phyloP scores from a whole-genome alignment of 495 filamentous ascomycete species.

The Trichoderma asperelloides region DNA sequence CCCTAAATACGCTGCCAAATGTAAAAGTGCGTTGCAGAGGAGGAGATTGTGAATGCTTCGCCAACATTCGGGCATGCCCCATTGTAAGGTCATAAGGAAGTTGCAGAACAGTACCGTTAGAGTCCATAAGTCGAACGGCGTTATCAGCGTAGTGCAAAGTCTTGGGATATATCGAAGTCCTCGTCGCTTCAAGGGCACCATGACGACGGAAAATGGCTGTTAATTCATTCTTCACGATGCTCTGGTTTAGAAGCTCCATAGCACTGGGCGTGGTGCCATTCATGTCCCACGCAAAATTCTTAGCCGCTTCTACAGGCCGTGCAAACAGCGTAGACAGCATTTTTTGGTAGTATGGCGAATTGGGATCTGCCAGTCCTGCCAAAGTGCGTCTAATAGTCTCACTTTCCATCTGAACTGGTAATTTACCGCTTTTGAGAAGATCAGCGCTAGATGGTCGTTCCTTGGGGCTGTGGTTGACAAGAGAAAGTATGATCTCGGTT shows the following conservation, averaged over 20 bases:
- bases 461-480: conserved; percentile 72
- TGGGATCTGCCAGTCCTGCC: conserved; percentile 67
- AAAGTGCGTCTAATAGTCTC: conserved; percentile 78
- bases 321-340: conserved; percentile 79
- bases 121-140: conserved; percentile 68
- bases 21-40: conserved; percentile 70
- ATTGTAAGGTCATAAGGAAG: conserved; percentile 87
- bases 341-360: conserved; percentile 81
- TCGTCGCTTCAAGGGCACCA: conserved; percentile 73
- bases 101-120: conserved; percentile 76
- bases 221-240: conserved; percentile 66
- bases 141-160: conserved; percentile 63
- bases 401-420: conserved; percentile 86
- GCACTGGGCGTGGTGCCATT: conserved; percentile 41
- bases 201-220: conserved; percentile 79
- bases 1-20: conserved; percentile 84
- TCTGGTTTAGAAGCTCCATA: conserved; percentile 59
- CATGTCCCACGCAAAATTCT: conserved; percentile 84
- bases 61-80: conserved; percentile 79
- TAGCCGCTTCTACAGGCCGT: conserved; percentile 57
- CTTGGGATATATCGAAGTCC: conserved; percentile 69
- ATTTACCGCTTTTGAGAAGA: conserved; percentile 74
- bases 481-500: conserved; percentile 64
- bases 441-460: conserved; percentile 79
- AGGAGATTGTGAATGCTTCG: conserved; percentile 49